Percentiles rank a stretch among this genome's conserved stretches.
Conservation (phyloP, 1,139 yeast species). For the Martiniozyma asiatica region DNA sequence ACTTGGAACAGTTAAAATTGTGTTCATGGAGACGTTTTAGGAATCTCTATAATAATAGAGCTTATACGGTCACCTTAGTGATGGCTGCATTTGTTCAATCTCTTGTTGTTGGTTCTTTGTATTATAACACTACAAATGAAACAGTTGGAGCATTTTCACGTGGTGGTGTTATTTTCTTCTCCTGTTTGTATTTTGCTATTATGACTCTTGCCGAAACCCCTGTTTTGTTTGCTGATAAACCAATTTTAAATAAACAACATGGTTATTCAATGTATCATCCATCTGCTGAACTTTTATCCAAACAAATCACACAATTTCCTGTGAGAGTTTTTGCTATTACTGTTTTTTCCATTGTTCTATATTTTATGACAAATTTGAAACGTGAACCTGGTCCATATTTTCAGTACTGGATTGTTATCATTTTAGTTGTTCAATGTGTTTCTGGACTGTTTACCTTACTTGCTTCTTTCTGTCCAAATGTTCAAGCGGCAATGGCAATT, state of each 20-base stretch:
- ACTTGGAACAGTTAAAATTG: conserved; percentile 31
- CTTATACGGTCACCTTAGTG: conserved; percentile 33
- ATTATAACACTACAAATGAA: conserved; percentile 23
- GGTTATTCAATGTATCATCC: conserved; percentile 33
- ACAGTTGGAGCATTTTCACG: conserved; percentile 29
- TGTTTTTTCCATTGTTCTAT: conserved; percentile 27
- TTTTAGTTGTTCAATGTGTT: conserved; percentile 29
- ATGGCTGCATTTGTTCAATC: conserved; percentile 38
- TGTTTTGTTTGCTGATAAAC: conserved; percentile 29
- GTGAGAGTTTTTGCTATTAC: conserved; percentile 24
- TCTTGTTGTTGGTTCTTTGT: conserved; percentile 28
- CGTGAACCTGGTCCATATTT: conserved; percentile 32
- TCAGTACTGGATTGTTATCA: conserved; percentile 30
- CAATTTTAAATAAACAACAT: conserved; percentile 32
- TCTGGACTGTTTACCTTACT: conserved; percentile 34
- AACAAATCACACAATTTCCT: conserved; percentile 30
- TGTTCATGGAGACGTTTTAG: conserved; percentile 36
- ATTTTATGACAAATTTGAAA: conserved; percentile 31
- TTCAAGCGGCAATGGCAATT: conserved; percentile 39
- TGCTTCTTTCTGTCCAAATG: conserved; percentile 34
- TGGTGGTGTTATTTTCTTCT: conserved; percentile 30
- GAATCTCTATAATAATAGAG: conserved; percentile 34
- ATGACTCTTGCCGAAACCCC: conserved; percentile 31
- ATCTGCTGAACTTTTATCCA: conserved; percentile 35
- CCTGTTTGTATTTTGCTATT: conserved; percentile 32